These are phyloP conservation scores for Trametes cingulata DNA, from an alignment of 768 basidiomycete genomes.

Conservation along the genomic window DNA sequence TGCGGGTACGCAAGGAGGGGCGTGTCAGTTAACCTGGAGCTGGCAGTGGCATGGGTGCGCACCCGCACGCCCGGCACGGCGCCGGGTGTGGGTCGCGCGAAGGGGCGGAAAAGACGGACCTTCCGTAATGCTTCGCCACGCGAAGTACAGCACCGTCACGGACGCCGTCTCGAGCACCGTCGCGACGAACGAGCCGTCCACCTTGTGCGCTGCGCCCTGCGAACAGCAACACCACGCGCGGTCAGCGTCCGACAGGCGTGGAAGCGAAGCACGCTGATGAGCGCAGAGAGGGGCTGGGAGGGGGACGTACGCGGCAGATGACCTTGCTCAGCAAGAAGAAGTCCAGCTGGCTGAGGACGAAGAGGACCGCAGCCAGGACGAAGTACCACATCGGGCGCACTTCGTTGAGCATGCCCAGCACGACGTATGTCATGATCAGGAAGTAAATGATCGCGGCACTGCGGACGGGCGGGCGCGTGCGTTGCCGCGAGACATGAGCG, in stretches of 20 bases:
- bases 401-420: constrained; percentile 75
- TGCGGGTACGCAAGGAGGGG: constrained; percentile 17
- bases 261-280: no score
- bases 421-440: constrained; percentile 77
- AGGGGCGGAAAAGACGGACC: constrained; percentile 45
- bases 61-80: not conserved
- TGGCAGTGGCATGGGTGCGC: not conserved
- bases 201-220: constrained; percentile 61
- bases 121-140: constrained; percentile 91
- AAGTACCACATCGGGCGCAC: constrained; percentile 79
- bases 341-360: constrained; percentile 77
- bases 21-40: not conserved
- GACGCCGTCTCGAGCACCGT: constrained; percentile 81
- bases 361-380: constrained; percentile 69
- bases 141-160: constrained; percentile 66
- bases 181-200: constrained; percentile 88
- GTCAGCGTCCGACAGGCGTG: not conserved
- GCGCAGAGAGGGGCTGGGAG: not conserved
- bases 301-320: constrained; percentile 64
- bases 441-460: constrained; percentile 73
- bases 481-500: constrained; percentile 4
- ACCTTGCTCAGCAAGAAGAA: constrained; percentile 80
- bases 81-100: not conserved
- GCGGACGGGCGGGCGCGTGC: not conserved
- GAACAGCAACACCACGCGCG: not conserved